Conservation (phyloP, 805 yeast species). For the Wickerhamiella nectarea region DNA sequence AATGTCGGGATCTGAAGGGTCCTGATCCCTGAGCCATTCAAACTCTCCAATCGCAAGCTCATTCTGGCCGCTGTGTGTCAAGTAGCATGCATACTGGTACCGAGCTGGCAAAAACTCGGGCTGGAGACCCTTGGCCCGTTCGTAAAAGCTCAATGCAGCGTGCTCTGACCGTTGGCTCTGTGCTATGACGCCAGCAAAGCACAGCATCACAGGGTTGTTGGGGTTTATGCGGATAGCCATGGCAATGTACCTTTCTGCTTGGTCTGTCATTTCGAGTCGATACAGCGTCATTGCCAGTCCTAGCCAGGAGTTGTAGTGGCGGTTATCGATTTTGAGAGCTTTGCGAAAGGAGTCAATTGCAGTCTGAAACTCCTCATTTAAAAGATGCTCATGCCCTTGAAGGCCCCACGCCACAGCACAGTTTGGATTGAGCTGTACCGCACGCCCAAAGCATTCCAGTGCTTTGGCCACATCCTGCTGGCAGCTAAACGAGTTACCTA, state of each 20-base stretch:
- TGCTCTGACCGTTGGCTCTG: slow-evolving; percentile 59
- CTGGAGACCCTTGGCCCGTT: slow-evolving; percentile 68
- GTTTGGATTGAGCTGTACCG: slow-evolving; percentile 49
- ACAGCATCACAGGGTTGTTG: slow-evolving; percentile 71
- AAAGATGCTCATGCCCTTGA: slow-evolving; percentile 82
- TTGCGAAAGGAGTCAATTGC: slow-evolving; percentile 73
- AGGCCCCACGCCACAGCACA: slow-evolving; percentile 84
- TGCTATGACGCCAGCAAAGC: slow-evolving; percentile 87
- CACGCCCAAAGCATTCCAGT: slow-evolving; percentile 69
- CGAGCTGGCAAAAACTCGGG: slow-evolving; percentile 77
- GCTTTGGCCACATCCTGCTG: slow-evolving; percentile 82
- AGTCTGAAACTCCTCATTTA: slow-evolving; percentile 79
- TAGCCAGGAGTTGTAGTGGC: slow-evolving; percentile 88
- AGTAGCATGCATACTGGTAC: slow-evolving; percentile 74
- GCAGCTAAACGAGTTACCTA: slow-evolving; percentile 80
- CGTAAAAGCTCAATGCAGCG: slow-evolving; percentile 69
- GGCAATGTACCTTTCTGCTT: slow-evolving; percentile 76
- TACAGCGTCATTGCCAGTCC: slow-evolving; percentile 91
- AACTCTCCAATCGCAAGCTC: slow-evolving; percentile 62
- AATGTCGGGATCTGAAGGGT: slow-evolving; percentile 91
- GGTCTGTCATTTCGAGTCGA: slow-evolving; percentile 68
- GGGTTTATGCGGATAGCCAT: slow-evolving; percentile 85
- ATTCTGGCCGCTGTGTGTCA: slow-evolving; percentile 57
- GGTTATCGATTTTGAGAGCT: slow-evolving; percentile 61
- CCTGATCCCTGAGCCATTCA: slow-evolving; percentile 55